These are phyloP conservation scores for Pseudopithomyces chartarum DNA, from an alignment of 2,329 filamentous ascomycete genomes.

Conservation along the genomic window DNA sequence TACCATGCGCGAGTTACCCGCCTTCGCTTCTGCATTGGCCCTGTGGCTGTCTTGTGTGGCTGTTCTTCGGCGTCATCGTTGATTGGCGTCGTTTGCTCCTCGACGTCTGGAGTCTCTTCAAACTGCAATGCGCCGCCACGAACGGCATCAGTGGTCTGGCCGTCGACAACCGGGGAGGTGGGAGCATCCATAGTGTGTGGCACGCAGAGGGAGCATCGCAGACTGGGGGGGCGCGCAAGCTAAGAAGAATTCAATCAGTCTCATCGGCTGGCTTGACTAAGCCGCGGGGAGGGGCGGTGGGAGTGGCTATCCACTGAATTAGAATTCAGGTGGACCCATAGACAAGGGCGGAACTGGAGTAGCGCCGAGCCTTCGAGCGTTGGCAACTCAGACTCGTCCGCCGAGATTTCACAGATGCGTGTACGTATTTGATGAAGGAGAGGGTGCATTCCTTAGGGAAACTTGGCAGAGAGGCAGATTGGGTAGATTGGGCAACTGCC, in stretches of 20 bases:
- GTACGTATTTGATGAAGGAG: neutral
- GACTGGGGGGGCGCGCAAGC: conserved; percentile 18
- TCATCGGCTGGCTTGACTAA: conserved; percentile 24
- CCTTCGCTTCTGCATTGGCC: conserved; percentile 48
- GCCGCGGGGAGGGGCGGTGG: conserved; percentile 19
- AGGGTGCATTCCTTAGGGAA: neutral
- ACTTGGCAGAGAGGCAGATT: neutral
- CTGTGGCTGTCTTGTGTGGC: conserved; percentile 34
- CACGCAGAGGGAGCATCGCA: conserved; percentile 19
- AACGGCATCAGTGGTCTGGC: conserved; percentile 29
- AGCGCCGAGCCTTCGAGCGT: conserved; percentile 16
- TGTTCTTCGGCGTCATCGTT: conserved; percentile 41
- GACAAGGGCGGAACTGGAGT: conserved; percentile 14
- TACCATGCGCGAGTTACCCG: conserved; percentile 53
- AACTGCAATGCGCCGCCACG: conserved; percentile 21
- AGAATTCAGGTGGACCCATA: conserved; percentile 12
- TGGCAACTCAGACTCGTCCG: conserved; percentile 6
- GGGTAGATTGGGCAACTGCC: neutral
- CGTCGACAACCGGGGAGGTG: conserved; percentile 37
- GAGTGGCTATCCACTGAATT: conserved; percentile 14
- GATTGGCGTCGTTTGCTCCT: conserved; percentile 38
- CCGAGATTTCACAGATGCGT: neutral
- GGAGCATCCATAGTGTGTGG: conserved; percentile 43
- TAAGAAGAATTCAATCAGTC: conserved; percentile 26
- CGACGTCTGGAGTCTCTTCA: conserved; percentile 36